Percentiles rank a stretch among this genome's conserved stretches.
phyloP scores from a whole-genome alignment of 169 alveolate species.

The Plasmodium coatneyi region DNA sequence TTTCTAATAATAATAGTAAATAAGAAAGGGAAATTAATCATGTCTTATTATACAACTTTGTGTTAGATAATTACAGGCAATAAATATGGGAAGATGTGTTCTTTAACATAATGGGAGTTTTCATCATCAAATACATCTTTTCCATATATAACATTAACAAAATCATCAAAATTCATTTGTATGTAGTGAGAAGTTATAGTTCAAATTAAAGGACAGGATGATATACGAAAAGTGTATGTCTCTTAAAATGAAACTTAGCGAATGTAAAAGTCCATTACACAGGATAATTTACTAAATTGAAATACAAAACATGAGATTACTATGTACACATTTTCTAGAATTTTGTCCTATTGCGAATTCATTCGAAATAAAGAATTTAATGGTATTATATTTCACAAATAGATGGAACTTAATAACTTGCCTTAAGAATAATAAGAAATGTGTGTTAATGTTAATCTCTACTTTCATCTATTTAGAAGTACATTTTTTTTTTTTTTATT shows the following conservation, averaged over 20 bases:
- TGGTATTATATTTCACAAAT: not conserved
- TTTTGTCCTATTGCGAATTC: not conserved
- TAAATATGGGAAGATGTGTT: constrained; percentile 51
- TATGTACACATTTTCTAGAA: not conserved
- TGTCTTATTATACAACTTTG: not conserved
- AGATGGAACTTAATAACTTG: not conserved
- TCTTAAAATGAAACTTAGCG: not conserved
- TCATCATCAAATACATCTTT: constrained; percentile 69
- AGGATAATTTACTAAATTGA: not conserved
- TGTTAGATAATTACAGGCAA: constrained; percentile 39
- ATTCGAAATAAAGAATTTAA: not conserved
- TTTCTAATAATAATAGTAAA: not conserved
- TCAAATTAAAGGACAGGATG: not conserved
- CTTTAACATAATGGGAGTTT: constrained; percentile 47
- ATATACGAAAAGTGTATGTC: not conserved
- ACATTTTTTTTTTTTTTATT: not conserved
- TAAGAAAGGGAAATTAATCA: not conserved
- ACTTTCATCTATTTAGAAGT: not conserved
- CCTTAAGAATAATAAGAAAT: not conserved
- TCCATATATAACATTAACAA: constrained; percentile 69
- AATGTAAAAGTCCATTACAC: not conserved
- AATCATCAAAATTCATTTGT: constrained; percentile 75
- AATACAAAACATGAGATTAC: not conserved
- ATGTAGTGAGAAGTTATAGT: constrained; percentile 9
- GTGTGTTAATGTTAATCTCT: not conserved